Conservation (phyloP, 176 grass and related monocot species). For the Hyparrhenia diplandra region DNA sequence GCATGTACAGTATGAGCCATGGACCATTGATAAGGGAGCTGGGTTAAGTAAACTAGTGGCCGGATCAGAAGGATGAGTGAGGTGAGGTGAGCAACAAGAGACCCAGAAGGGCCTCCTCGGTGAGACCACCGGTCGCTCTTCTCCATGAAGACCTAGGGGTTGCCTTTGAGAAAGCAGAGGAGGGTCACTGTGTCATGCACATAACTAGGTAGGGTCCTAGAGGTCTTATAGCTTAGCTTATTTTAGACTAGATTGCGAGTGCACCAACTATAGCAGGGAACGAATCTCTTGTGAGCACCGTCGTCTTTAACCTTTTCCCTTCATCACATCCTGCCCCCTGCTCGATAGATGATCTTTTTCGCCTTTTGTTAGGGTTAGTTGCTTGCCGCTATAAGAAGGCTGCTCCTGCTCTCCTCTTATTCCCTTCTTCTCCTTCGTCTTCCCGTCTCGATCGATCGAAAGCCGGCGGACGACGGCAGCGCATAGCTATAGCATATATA, state of each 20-base stretch:
- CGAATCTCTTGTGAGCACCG: conserved; percentile 39
- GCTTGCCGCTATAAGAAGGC: conserved; percentile 36
- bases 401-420: conserved; percentile 9
- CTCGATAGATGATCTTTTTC: conserved; percentile 39
- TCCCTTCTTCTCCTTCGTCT: conserved; percentile 8
- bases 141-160: conserved; percentile 46
- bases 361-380: conserved; percentile 10
- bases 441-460: background rate
- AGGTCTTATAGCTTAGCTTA: background rate
- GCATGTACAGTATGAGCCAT: background rate
- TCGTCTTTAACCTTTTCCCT: conserved; percentile 50
- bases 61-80: too few relatives aligned
- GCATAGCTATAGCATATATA: background rate
- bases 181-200: conserved; percentile 25
- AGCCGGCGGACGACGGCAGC: background rate
- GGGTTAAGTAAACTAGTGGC: conserved; percentile 11
- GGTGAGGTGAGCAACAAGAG: background rate
- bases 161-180: conserved; percentile 56
- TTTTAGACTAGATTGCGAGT: background rate
- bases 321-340: conserved; percentile 62
- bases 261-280: background rate
- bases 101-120: conserved; percentile 32
- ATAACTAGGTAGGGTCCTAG: conserved; percentile 22
- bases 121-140: conserved; percentile 48
- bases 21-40: conserved; percentile 46